Percentiles rank a stretch among this genome's conserved stretches.
These are phyloP conservation scores for Aspergillus tubingensis DNA, from an alignment of 2,329 filamentous ascomycete genomes.

Conservation along the genomic window DNA sequence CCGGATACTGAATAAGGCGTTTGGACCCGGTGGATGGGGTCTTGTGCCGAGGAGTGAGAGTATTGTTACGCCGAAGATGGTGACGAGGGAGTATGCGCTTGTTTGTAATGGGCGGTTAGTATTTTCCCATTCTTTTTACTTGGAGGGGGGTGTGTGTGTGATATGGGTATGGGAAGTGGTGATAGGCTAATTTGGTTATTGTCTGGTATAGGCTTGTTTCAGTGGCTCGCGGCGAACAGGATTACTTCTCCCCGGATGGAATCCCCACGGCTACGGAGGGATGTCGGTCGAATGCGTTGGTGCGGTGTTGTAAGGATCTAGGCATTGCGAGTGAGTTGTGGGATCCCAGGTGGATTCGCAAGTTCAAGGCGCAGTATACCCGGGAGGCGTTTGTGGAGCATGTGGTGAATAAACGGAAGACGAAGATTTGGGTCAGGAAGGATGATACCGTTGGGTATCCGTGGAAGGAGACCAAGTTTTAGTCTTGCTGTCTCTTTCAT, in stretches of 20 bases:
- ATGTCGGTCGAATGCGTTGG: conserved; percentile 95
- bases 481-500: neutral
- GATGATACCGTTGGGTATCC: conserved; percentile 71
- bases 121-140: neutral
- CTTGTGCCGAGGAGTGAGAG: conserved; percentile 84
- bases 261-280: conserved; percentile 95
- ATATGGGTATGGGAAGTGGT: too few relatives aligned
- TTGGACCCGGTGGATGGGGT: conserved; percentile 95
- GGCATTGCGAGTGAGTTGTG: conserved; percentile 93
- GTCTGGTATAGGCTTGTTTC: too few relatives aligned
- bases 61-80: conserved; percentile 75
- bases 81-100: conserved; percentile 91
- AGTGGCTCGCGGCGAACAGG: conserved; percentile 90
- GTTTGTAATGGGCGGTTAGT: conserved; percentile 79
- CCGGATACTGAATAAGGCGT: conserved; percentile 82
- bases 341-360: conserved; percentile 88
- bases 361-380: conserved; percentile 73
- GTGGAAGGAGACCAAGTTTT: conserved; percentile 53
- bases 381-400: conserved; percentile 91
- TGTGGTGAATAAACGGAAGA: conserved; percentile 79
- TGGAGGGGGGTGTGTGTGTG: too few relatives aligned
- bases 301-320: conserved; percentile 97
- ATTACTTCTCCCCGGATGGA: conserved; percentile 85
- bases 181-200: too few relatives aligned
- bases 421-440: conserved; percentile 83